These are phyloP conservation scores for Ophiostoma quercus DNA, from an alignment of 2,329 filamentous ascomycete species.

Conservation along the genomic window DNA sequence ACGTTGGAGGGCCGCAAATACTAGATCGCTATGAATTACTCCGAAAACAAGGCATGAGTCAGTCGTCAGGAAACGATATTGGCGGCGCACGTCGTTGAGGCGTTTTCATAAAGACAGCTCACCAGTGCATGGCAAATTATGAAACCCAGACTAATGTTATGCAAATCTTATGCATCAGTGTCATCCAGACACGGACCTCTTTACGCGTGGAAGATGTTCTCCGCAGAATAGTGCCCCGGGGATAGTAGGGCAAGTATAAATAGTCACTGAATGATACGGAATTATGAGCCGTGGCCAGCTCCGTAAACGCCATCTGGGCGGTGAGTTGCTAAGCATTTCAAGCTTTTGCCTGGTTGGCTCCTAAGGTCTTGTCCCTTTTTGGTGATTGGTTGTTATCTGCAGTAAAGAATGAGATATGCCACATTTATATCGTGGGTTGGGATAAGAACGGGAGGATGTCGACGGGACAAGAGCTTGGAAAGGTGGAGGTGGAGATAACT, in stretches of 20 bases:
- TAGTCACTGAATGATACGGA: not conserved
- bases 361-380: not conserved
- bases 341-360: not conserved
- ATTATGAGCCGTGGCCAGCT: not conserved
- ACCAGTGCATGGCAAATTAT: not conserved
- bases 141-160: not conserved
- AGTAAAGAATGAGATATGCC: not conserved
- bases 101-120: not conserved
- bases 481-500: constrained; percentile 4
- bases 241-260: constrained; percentile 2
- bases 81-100: no score
- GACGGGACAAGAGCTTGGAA: not conserved
- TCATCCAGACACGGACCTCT: not conserved
- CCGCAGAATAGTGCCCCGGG: not conserved
- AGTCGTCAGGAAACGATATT: not conserved
- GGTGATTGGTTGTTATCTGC: not conserved
- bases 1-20: no score
- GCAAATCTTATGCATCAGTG: no score
- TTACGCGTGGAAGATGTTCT: not conserved
- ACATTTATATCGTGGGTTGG: not conserved
- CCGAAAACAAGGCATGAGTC: not conserved
- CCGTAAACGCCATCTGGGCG: not conserved
- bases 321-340: not conserved
- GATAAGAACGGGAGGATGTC: not conserved
- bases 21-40: not conserved